Conservation (phyloP, 352 stramenopile genomes). For the Phytophthora quininea region DNA sequence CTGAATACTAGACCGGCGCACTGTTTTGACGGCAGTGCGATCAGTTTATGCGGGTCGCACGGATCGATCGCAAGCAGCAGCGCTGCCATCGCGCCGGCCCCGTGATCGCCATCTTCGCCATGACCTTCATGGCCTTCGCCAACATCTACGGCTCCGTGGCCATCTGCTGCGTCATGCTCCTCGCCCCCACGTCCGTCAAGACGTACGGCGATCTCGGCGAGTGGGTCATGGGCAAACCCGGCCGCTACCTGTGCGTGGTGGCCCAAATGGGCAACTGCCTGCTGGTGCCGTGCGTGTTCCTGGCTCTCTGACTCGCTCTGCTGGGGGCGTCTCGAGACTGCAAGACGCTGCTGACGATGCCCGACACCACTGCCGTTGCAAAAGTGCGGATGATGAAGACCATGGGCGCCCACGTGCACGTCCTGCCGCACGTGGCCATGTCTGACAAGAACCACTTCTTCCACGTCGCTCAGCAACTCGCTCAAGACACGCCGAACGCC, state of each 20-base stretch:
- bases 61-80: too few relatives aligned
- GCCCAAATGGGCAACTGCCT: conserved; percentile 48
- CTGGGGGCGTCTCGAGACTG: conserved; percentile 88
- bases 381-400: conserved; percentile 85
- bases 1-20: too few relatives aligned
- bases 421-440: conserved; percentile 67
- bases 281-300: conserved; percentile 44
- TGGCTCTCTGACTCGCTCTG: conserved; percentile 89
- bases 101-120: conserved; percentile 35
- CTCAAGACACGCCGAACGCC: conserved; percentile 34
- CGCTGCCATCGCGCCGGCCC: conserved; percentile 48
- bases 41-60: too few relatives aligned
- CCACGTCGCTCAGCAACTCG: conserved; percentile 66
- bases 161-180: conserved; percentile 45
- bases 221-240: conserved; percentile 41
- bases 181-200: conserved; percentile 38
- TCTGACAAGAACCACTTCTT: conserved; percentile 84
- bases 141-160: conserved; percentile 54
- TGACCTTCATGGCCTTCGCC: conserved; percentile 54
- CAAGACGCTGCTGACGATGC: conserved; percentile 81
- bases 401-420: conserved; percentile 68
- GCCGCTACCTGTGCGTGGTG: conserved; percentile 43
- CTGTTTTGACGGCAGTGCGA: too few relatives aligned
- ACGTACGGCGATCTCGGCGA: conserved; percentile 59
- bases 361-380: conserved; percentile 64